Evolutionary conservation across 352 stramenopile species (phyloP), one percentile per base, ranked within the genome.

Genomic region (Phytopythium delawarense): DNA sequence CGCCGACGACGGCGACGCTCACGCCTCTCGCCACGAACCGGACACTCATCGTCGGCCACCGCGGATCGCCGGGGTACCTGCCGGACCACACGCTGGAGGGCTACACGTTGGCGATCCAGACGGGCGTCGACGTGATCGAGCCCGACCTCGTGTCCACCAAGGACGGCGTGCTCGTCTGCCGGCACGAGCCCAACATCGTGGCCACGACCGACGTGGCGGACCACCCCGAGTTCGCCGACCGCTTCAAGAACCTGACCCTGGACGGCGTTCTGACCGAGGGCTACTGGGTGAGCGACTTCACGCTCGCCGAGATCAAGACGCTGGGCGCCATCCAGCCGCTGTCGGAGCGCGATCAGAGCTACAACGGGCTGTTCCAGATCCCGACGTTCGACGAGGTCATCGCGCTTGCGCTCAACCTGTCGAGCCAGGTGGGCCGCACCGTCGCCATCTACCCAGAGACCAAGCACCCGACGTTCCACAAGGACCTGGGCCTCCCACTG

Each of bases 231-330:
- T 95, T 94, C 55, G 78, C 81, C 44, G 70, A 78, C 64, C 78
- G 84, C 53, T 69, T 78, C 56, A 76, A 73, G 54, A 89, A 71
- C 51, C 71, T 83, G 30, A 75, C 66, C 21, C 63, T 92, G 4
- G 83, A 92, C 51, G 85, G 83, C 48, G 67, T 79, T 25, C 60
- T 75, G 44, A 74, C 76, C 23, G 67, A 70, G 21, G 84, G 88
- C 15, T 98, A 92, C 69, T 98, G 91, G 62, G 84, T 91, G 51
- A 91, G 84, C 62, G 89, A 98, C 67, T 98, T 98, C 82, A 96
- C 88, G 40, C 81, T 94, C 25, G 78, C 76, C 9, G 92, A 98
- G 77, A 82, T 98, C 65, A 89, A 97, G 75, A 81, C 83, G 49
- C 73, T 98, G 42, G 63, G 77, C 7, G 77, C 92, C 46, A 79